Percentiles rank a stretch among this genome's conserved stretches.
phyloP scores from a whole-genome alignment of 441 rosid genomes.

The Rhodomyrtus psidioides region DNA sequence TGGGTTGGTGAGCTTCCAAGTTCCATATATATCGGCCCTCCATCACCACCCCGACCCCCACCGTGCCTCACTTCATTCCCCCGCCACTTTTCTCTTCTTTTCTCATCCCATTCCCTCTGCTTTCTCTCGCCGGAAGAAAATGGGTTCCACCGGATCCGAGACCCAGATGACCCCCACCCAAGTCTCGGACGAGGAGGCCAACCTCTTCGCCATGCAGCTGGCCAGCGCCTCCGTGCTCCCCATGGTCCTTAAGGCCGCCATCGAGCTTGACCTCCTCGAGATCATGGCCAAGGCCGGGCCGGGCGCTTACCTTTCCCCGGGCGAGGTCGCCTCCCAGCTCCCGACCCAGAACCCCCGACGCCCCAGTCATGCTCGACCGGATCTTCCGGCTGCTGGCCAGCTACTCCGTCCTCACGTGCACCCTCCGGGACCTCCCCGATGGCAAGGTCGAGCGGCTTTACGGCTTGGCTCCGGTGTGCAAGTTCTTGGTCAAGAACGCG shows the following conservation, averaged over 20 bases:
- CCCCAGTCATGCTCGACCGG: conserved; percentile 60
- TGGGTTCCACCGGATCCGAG: background rate
- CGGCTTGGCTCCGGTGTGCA: conserved; percentile 60
- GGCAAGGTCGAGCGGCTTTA: conserved; percentile 52
- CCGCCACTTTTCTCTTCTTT: no score
- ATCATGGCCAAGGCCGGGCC: conserved; percentile 51
- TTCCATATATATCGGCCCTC: background rate
- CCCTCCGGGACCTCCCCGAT: conserved; percentile 24
- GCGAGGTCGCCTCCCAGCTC: conserved; percentile 46
- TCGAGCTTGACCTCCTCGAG: conserved; percentile 67
- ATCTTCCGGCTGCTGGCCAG: conserved; percentile 54
- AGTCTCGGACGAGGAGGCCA: background rate
- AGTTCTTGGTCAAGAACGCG: conserved; percentile 59
- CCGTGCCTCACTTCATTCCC: background rate
- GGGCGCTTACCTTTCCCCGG: conserved; percentile 34
- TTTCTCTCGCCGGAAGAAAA: background rate
- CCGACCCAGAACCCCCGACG: conserved; percentile 57
- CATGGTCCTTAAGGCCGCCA: background rate
- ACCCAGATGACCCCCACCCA: background rate
- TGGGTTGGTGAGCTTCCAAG: background rate
- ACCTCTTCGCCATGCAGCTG: background rate
- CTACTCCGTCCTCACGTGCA: conserved; percentile 47
- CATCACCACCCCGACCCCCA: no score
- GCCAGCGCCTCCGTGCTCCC: background rate
- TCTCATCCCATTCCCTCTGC: no score